Evolutionary conservation across 2,329 filamentous ascomycete genomes (phyloP).

Genomic region (Epichloe elymi): DNA sequence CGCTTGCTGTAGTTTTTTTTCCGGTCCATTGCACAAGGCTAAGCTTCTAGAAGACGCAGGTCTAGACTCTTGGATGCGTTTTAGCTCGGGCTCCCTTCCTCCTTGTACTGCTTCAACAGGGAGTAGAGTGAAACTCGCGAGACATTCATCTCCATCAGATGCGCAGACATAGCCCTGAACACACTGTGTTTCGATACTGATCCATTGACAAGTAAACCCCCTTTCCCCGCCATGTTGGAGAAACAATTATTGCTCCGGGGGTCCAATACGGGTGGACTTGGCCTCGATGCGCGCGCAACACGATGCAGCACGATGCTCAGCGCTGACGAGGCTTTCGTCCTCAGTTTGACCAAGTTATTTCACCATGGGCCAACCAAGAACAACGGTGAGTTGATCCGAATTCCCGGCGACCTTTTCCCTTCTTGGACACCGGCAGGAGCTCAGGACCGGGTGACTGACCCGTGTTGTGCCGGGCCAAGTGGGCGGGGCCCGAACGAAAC

Average conservation of each 20-base stretch:
- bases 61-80: no score
- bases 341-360: not conserved
- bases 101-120: no score
- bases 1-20: not conserved
- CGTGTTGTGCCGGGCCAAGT: not conserved
- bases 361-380: not conserved
- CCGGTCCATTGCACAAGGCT: no score
- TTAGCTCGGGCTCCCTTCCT: no score
- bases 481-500: not conserved
- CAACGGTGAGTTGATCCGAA: not conserved
- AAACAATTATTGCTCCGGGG: no score
- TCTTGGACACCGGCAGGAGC: not conserved
- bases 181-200: not conserved
- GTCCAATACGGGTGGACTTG: no score
- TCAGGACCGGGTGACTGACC: no score
- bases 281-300: not conserved
- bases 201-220: not conserved
- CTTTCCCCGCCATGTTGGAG: no score
- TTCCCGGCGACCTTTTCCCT: not conserved
- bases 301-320: not conserved
- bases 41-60: no score
- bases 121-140: no score
- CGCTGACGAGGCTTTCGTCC: not conserved
- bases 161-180: no score
- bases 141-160: no score